Conservation (phyloP, 306 rosid species). For the Prunus campanulata region DNA sequence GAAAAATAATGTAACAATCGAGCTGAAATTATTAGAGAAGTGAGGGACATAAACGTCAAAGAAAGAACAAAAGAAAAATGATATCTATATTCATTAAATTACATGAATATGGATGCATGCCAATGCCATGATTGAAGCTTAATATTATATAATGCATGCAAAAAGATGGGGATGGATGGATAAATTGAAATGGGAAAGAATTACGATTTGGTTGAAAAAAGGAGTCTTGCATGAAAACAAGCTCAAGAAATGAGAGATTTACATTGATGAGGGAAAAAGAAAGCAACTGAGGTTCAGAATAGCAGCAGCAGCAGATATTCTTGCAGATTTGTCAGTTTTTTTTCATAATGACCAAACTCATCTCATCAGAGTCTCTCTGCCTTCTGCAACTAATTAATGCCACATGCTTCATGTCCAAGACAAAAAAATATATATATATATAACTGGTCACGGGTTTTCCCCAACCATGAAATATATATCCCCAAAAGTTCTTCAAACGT, state of each 20-base stretch:
- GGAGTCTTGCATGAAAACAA: constrained; percentile 48
- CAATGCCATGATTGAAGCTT: neutral
- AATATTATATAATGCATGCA: constrained; percentile 4
- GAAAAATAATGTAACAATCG: neutral
- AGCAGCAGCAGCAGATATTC: constrained; percentile 38
- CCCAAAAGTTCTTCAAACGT: constrained; percentile 31
- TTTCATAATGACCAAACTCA: constrained; percentile 51
- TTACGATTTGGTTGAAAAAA: constrained; percentile 28
- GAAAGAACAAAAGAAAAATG: constrained; percentile 20
- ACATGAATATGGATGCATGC: neutral
- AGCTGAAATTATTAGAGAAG: too few relatives aligned
- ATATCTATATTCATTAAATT: neutral
- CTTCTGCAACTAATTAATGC: constrained; percentile 31
- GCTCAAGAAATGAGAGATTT: neutral
- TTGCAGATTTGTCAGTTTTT: constrained; percentile 62
- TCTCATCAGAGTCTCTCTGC: constrained; percentile 19
- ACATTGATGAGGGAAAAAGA: constrained; percentile 33
- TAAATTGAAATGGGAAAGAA: neutral
- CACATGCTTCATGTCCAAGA: constrained; percentile 27
- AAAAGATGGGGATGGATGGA: neutral
- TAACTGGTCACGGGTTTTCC: constrained; percentile 54
- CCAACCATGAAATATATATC: constrained; percentile 21
- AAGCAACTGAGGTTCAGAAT: constrained; percentile 36
- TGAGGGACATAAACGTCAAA: constrained; percentile 23
- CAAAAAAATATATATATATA: too few relatives aligned